Conservation (phyloP, 495 filamentous ascomycete species). For the Penicillium alfredii region DNA sequence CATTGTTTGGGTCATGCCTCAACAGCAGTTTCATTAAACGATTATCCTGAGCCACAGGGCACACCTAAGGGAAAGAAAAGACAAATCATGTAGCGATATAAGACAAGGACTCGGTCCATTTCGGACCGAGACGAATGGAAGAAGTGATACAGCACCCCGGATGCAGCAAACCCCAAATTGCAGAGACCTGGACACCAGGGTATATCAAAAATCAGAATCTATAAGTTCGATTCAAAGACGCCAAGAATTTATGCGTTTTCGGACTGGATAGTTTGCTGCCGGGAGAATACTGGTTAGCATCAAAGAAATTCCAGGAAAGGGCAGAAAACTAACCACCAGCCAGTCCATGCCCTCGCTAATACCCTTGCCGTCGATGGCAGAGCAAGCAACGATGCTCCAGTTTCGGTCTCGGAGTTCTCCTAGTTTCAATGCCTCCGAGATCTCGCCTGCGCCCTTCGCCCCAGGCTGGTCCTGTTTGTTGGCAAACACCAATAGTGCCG, state of each 20-base stretch:
- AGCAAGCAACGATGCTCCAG: constrained; percentile 98
- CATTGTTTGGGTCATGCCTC: constrained; percentile 2
- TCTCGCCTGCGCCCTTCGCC: constrained; percentile 93
- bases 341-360: constrained; percentile 98
- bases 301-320: background rate
- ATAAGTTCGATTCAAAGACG: constrained; percentile 31
- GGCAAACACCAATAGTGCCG: constrained; percentile 88
- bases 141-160: constrained; percentile 16
- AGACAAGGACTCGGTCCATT: constrained; percentile 28
- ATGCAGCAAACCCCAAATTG: constrained; percentile 21
- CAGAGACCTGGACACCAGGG: constrained; percentile 16
- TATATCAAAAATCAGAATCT: constrained; percentile 36
- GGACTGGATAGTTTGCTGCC: constrained; percentile 43
- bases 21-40: constrained; percentile 31
- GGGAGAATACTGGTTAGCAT: constrained; percentile 1
- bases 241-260: constrained; percentile 40
- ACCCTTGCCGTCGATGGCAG: constrained; percentile 89
- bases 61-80: constrained; percentile 9
- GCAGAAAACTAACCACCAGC: constrained; percentile 70
- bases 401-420: constrained; percentile 91
- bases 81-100: constrained; percentile 38
- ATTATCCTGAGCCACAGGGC: constrained; percentile 31
- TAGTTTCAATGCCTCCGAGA: constrained; percentile 83
- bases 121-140: constrained; percentile 23
- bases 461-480: constrained; percentile 99